Percentiles rank a stretch among this genome's conserved stretches.
Evolutionary conservation across 306 rosid genomes (phyloP).

Genomic region (Datisca glomerata): DNA sequence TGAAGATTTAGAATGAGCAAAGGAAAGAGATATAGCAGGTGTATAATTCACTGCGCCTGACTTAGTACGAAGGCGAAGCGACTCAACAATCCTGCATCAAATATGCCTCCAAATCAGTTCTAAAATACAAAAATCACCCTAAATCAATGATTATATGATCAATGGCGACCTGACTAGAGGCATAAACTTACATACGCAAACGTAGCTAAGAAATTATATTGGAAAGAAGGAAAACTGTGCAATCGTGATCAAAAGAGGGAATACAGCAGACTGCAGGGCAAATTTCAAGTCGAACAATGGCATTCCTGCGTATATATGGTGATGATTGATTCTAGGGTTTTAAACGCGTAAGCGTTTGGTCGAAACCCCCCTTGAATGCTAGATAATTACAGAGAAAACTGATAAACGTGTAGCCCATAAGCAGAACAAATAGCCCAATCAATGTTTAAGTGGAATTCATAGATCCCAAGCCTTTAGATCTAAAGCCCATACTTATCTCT

Average conservation of each 20-base stretch:
- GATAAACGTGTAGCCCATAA: not conserved
- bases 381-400: not conserved
- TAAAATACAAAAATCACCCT: slow-evolving; percentile 1
- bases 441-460: not conserved
- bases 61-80: slow-evolving; percentile 40
- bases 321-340: not conserved
- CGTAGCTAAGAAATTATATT: not conserved
- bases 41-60: slow-evolving; percentile 69
- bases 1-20: too few relatives aligned
- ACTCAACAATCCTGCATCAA: slow-evolving; percentile 74
- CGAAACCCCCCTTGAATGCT: not conserved
- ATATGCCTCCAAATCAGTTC: slow-evolving; percentile 26
- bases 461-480: too few relatives aligned
- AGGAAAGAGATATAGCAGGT: slow-evolving; percentile 37
- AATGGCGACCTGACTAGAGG: not conserved
- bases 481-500: too few relatives aligned
- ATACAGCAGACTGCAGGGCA: too few relatives aligned
- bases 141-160: not conserved
- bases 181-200: not conserved
- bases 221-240: not conserved
- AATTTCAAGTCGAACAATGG: too few relatives aligned
- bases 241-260: not conserved
- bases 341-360: not conserved
- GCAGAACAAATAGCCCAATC: not conserved
- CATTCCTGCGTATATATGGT: not conserved